These are phyloP conservation scores for Epichloe scottii DNA, from an alignment of 2,329 filamentous ascomycete genomes.

Conservation along the genomic window DNA sequence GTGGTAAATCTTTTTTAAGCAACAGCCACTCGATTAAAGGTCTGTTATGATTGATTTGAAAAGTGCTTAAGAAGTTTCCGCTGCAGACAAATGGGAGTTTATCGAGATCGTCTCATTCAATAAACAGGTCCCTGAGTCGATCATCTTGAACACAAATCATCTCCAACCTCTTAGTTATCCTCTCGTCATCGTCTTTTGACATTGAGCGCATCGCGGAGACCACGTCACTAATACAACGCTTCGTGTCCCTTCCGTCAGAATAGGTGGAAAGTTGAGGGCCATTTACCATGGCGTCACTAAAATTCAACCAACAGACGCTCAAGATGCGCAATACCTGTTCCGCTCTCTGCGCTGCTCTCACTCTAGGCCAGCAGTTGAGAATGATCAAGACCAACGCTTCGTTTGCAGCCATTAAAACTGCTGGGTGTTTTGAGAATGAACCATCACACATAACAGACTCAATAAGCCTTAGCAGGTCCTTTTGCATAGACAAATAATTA, in stretches of 20 bases:
- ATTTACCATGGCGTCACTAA: conserved; percentile 23
- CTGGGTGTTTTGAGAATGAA: conserved; percentile 44
- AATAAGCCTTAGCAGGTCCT: conserved; percentile 57
- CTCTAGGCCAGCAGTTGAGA: conserved; percentile 55
- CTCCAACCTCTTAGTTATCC: neutral
- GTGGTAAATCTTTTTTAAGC: conserved; percentile 95
- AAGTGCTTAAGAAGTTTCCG: neutral
- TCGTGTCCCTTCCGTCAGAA: neutral
- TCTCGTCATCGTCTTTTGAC: neutral
- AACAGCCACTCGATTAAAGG: conserved; percentile 51
- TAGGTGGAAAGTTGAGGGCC: neutral
- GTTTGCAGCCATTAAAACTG: conserved; percentile 39
- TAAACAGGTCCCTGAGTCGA: neutral
- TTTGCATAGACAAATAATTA: conserved; percentile 1
- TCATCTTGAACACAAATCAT: neutral
- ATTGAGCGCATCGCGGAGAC: neutral
- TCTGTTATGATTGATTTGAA: neutral
- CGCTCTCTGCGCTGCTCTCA: conserved; percentile 41
- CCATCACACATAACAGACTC: conserved; percentile 55
- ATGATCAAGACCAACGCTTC: conserved; percentile 45
- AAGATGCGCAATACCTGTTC: conserved; percentile 52
- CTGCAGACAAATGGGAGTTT: neutral
- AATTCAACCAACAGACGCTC: conserved; percentile 49
- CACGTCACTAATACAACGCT: neutral
- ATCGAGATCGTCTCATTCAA: neutral